Conservation (phyloP, 108 stramenopile genomes). For the Seminavis robusta region DNA sequence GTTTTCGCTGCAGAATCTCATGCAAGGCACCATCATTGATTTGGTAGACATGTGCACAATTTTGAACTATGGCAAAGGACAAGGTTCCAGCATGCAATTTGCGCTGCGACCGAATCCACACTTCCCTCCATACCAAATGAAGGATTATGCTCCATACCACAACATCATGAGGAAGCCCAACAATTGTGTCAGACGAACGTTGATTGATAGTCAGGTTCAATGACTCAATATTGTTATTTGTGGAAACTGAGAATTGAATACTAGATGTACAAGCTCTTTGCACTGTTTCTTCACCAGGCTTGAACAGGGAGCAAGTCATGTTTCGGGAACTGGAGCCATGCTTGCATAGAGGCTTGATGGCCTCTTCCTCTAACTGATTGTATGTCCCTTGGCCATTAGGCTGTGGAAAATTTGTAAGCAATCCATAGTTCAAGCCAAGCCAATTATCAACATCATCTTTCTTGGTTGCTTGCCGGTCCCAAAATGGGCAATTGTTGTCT, state of each 20-base stretch:
- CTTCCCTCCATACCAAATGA: constrained; percentile 7
- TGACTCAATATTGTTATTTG: too few relatives aligned
- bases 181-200: constrained; percentile 2
- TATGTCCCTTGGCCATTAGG: too few relatives aligned
- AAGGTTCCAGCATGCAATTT: background rate
- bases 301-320: background rate
- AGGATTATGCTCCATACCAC: constrained; percentile 6
- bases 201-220: constrained; percentile 8
- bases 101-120: background rate
- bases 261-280: background rate
- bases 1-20: background rate
- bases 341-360: constrained; percentile 6
- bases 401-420: constrained; percentile 6
- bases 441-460: too few relatives aligned
- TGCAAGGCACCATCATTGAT: background rate
- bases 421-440: constrained; percentile 6
- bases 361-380: constrained; percentile 5
- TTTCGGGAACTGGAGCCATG: background rate
- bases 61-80: background rate
- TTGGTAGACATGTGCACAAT: background rate
- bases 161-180: constrained; percentile 6
- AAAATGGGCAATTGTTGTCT: too few relatives aligned
- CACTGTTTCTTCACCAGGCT: background rate
- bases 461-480: too few relatives aligned
- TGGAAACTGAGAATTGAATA: background rate